Evolutionary conservation across 106 monocot species (phyloP).

Genomic region (Dendrobium officinale): DNA sequence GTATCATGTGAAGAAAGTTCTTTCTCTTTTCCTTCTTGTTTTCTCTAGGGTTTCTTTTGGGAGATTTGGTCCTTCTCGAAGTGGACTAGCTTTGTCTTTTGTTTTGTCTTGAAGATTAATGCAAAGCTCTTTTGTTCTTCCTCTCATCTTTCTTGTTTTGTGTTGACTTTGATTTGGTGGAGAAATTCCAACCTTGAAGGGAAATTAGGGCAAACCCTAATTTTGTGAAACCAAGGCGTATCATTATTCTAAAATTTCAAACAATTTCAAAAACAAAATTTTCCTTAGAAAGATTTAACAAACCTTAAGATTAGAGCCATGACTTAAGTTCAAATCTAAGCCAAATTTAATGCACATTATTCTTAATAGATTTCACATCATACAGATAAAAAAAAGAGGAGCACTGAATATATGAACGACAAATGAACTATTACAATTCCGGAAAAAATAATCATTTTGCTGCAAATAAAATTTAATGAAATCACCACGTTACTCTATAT

Average conservation of each 20-base stretch:
- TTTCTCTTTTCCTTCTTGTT: too few relatives aligned
- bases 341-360: neutral
- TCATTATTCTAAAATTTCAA: neutral
- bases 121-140: too few relatives aligned
- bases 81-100: too few relatives aligned
- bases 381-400: neutral
- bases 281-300: neutral
- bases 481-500: neutral
- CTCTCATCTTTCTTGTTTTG: too few relatives aligned
- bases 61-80: too few relatives aligned
- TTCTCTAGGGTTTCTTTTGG: too few relatives aligned
- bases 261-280: neutral
- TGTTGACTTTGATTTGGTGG: too few relatives aligned
- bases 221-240: too few relatives aligned
- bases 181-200: too few relatives aligned
- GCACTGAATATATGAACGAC: neutral
- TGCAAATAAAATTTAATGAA: neutral
- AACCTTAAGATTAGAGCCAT: constrained; percentile 1
- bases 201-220: too few relatives aligned
- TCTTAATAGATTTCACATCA: neutral
- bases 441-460: neutral
- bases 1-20: too few relatives aligned
- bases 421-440: neutral
- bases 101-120: too few relatives aligned
- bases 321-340: neutral